Percentiles rank a stretch among this genome's conserved stretches.
Conservation (phyloP, 495 filamentous ascomycete species). For the Copromyces sp. region DNA sequence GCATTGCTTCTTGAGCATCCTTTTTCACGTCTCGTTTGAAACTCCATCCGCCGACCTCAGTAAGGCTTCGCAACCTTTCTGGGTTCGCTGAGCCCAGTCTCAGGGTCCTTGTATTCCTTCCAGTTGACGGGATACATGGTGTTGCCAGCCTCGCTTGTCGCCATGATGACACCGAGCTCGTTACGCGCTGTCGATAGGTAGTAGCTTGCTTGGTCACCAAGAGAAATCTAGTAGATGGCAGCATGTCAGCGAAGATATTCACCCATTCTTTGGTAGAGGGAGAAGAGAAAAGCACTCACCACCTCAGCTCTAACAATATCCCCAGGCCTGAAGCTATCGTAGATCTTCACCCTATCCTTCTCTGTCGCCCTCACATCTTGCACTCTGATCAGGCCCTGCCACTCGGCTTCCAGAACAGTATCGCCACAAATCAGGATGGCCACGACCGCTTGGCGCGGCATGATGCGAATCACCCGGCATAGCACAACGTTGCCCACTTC, state of each 20-base stretch:
- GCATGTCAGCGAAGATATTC: slow-evolving; percentile 1
- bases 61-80: slow-evolving; percentile 93
- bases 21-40: neutral
- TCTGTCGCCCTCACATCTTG: slow-evolving; percentile 93
- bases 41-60: slow-evolving; percentile 32
- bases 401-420: slow-evolving; percentile 47
- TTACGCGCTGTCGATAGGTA: slow-evolving; percentile 85
- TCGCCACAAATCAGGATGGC: slow-evolving; percentile 72
- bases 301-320: slow-evolving; percentile 88
- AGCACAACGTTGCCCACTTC: slow-evolving; percentile 70
- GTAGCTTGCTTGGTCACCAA: slow-evolving; percentile 90
- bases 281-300: slow-evolving; percentile 36
- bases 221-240: slow-evolving; percentile 49
- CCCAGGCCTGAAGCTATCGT: slow-evolving; percentile 84
- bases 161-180: slow-evolving; percentile 90
- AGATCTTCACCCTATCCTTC: slow-evolving; percentile 85
- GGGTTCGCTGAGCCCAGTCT: slow-evolving; percentile 64
- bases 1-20: neutral
- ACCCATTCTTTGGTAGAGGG: neutral
- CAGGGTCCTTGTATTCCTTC: slow-evolving; percentile 82
- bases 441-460: slow-evolving; percentile 69
- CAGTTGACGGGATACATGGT: slow-evolving; percentile 86
- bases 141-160: slow-evolving; percentile 77
- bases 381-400: slow-evolving; percentile 53
- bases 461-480: slow-evolving; percentile 75